Evolutionary conservation across 1,284 basidiomycete genomes (phyloP).

Genomic region (Cerrena zonata): DNA sequence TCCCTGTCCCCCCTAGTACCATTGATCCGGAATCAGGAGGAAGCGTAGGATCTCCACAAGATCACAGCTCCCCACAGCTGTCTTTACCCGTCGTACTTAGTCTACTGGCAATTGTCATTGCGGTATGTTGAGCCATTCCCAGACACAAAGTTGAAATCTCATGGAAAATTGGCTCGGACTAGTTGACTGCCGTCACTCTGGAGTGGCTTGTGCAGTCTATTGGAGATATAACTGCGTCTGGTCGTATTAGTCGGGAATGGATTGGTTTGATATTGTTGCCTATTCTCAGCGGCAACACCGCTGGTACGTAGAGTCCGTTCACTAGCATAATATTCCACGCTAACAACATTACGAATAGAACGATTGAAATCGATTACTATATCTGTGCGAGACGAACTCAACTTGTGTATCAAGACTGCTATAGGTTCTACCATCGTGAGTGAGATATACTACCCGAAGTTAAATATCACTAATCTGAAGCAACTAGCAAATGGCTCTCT

Average conservation of each 20-base stretch:
- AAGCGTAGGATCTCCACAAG: too few relatives aligned
- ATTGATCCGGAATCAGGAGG: too few relatives aligned
- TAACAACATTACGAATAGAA: not conserved
- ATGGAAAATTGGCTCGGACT: too few relatives aligned
- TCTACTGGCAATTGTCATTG: too few relatives aligned
- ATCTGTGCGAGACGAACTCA: not conserved
- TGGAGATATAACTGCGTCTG: not conserved
- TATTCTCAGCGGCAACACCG: not conserved
- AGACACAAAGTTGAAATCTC: too few relatives aligned
- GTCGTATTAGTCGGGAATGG: not conserved
- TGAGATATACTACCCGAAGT: not conserved
- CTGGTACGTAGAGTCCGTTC: not conserved
- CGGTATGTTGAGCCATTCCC: too few relatives aligned
- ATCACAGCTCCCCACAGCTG: too few relatives aligned
- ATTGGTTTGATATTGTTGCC: not conserved
- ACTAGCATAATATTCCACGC: not conserved
- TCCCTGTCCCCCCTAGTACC: too few relatives aligned
- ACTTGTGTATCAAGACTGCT: not conserved
- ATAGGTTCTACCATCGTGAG: not conserved
- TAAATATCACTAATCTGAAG: not conserved
- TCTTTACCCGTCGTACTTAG: too few relatives aligned
- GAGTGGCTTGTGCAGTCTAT: not conserved
- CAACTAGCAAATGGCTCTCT: not conserved
- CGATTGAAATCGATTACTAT: not conserved
- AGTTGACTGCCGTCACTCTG: not conserved